These are phyloP conservation scores for Crithidia thermophila DNA, from an alignment of 208 protist genomes.

Conservation along the genomic window DNA sequence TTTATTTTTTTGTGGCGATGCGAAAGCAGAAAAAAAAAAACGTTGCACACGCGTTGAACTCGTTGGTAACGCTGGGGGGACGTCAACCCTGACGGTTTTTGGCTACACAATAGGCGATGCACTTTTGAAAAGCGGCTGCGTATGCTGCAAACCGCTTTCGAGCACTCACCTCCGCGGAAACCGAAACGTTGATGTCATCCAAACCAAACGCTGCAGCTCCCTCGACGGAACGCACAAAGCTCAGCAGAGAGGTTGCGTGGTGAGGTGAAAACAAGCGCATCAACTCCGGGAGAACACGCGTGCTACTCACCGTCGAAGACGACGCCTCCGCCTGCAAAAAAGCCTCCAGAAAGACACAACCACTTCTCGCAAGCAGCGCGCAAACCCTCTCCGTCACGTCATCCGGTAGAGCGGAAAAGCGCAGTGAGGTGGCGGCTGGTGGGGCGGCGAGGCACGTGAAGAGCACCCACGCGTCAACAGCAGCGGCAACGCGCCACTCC, in stretches of 20 bases:
- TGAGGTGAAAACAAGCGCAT: constrained; percentile 19
- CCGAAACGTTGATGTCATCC: too few relatives aligned
- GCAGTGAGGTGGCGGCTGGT: neutral
- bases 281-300: constrained; percentile 16
- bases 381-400: neutral
- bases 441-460: constrained; percentile 8
- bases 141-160: too few relatives aligned
- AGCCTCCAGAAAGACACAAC: constrained; percentile 12
- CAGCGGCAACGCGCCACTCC: constrained; percentile 22
- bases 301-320: constrained; percentile 2
- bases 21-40: too few relatives aligned
- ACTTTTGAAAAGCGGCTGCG: too few relatives aligned
- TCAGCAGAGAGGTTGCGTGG: neutral
- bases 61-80: too few relatives aligned
- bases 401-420: neutral
- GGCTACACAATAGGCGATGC: too few relatives aligned
- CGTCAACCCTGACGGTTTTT: too few relatives aligned
- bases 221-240: neutral
- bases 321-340: constrained; percentile 18
- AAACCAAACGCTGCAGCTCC: too few relatives aligned
- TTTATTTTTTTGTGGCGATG: too few relatives aligned
- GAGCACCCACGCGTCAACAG: constrained; percentile 33
- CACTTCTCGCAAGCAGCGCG: constrained; percentile 19
- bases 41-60: too few relatives aligned
- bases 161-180: too few relatives aligned